phyloP scores from a whole-genome alignment of 2,329 filamentous ascomycete species.

The Pseudogymnoascus sp. region DNA sequence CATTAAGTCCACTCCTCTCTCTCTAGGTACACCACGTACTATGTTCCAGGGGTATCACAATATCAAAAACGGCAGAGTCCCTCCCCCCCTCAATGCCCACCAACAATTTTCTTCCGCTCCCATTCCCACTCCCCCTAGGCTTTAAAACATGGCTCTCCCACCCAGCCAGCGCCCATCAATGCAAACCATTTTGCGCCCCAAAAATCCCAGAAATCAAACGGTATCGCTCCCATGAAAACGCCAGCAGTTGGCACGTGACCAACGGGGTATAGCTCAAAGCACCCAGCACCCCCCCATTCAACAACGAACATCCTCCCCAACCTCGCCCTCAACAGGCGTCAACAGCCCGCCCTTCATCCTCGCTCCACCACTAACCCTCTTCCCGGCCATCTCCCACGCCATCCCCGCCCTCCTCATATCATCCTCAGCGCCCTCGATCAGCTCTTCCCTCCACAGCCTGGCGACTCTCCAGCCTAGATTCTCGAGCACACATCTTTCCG shows the following conservation, averaged over 20 bases:
- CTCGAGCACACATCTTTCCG: conserved; percentile 56
- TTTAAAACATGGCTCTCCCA: not conserved
- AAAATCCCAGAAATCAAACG: not conserved
- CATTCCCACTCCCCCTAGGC: not conserved
- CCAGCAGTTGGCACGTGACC: not conserved
- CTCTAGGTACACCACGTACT: not conserved
- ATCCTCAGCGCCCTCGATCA: conserved; percentile 50
- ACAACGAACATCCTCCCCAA: not conserved
- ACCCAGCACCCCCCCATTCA: not conserved
- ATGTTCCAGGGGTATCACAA: not conserved
- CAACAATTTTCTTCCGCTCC: not conserved
- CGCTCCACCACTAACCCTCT: not conserved
- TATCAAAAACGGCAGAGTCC: not conserved
- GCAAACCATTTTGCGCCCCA: not conserved
- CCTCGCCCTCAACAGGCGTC: not conserved
- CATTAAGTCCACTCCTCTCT: not conserved
- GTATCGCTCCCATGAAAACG: not conserved
- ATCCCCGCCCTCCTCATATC: conserved; percentile 54
- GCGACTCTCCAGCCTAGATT: conserved; percentile 55
- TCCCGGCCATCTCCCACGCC: conserved; percentile 19
- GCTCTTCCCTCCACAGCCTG: conserved; percentile 47
- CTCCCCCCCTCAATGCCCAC: not conserved
- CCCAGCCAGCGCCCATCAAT: not conserved
- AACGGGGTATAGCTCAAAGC: no score
- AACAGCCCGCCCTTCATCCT: not conserved